Percentiles rank a stretch among this genome's conserved stretches.
phyloP scores from a whole-genome alignment of 1,284 basidiomycete genomes.

The Leccinum pachyderme region DNA sequence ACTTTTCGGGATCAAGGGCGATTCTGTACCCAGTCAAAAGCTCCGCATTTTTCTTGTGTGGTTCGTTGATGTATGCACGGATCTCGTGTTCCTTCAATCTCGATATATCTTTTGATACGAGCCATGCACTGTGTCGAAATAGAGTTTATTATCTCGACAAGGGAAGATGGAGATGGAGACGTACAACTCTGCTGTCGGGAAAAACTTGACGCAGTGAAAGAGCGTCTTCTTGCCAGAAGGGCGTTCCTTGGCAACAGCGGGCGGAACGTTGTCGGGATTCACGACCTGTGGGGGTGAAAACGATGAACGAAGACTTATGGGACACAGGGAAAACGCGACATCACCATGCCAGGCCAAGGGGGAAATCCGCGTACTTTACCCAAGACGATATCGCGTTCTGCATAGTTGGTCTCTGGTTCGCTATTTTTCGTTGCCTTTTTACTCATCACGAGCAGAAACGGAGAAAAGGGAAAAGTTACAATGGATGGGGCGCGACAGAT shows the following conservation, averaged over 20 bases:
- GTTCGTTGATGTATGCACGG: constrained; percentile 75
- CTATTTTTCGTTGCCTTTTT: constrained; percentile 55
- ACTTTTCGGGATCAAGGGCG: constrained; percentile 77
- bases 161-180: constrained; percentile 36
- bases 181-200: constrained; percentile 89
- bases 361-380: constrained; percentile 94
- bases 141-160: constrained; percentile 14
- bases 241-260: constrained; percentile 63
- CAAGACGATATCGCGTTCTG: constrained; percentile 80
- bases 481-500: constrained; percentile 33
- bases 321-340: constrained; percentile 37
- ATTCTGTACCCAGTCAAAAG: constrained; percentile 80
- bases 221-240: constrained; percentile 67
- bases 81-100: constrained; percentile 81
- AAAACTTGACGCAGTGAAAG: constrained; percentile 84
- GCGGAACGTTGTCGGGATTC: constrained; percentile 64
- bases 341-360: constrained; percentile 86
- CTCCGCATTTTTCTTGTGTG: constrained; percentile 72
- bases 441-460: constrained; percentile 42
- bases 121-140: constrained; percentile 70
- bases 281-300: constrained; percentile 55
- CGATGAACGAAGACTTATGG: constrained; percentile 5
- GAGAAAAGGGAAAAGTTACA: constrained; percentile 19
- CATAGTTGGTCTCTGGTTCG: constrained; percentile 48
- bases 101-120: constrained; percentile 79